Evolutionary conservation across 257 asterid species (phyloP).

Genomic region (Cordia subcordata): DNA sequence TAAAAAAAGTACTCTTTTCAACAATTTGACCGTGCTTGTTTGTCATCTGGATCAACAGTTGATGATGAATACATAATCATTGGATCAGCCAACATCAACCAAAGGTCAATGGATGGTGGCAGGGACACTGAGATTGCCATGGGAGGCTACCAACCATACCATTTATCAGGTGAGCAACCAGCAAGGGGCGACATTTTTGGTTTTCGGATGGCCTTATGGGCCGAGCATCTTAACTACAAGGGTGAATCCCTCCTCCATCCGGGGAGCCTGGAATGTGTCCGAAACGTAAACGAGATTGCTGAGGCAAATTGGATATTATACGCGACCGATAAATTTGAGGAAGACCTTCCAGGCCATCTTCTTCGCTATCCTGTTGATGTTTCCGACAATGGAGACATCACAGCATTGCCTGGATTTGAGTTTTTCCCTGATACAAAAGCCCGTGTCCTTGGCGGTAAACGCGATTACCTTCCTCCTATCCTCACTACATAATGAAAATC

Average conservation of each 20-base stretch:
- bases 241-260: constrained; percentile 38
- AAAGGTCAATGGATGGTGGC: constrained; percentile 88
- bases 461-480: constrained; percentile 55
- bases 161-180: constrained; percentile 30
- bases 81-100: constrained; percentile 95
- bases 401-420: constrained; percentile 44
- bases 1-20: too few relatives aligned
- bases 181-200: constrained; percentile 53
- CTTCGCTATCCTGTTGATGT: constrained; percentile 65
- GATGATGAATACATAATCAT: constrained; percentile 90
- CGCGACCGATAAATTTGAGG: constrained; percentile 28
- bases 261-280: constrained; percentile 52
- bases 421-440: constrained; percentile 89
- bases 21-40: not conserved
- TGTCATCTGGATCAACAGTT: constrained; percentile 29
- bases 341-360: constrained; percentile 67
- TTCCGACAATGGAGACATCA: constrained; percentile 41
- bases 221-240: constrained; percentile 49
- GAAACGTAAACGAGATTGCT: constrained; percentile 39
- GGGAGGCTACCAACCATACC: constrained; percentile 86
- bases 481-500: constrained; percentile 57
- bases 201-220: constrained; percentile 73
- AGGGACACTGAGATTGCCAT: constrained; percentile 89
- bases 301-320: constrained; percentile 59
- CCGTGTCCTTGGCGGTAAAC: constrained; percentile 56